Conservation (phyloP, 2,329 filamentous ascomycete genomes). For the Colletotrichum filicis region DNA sequence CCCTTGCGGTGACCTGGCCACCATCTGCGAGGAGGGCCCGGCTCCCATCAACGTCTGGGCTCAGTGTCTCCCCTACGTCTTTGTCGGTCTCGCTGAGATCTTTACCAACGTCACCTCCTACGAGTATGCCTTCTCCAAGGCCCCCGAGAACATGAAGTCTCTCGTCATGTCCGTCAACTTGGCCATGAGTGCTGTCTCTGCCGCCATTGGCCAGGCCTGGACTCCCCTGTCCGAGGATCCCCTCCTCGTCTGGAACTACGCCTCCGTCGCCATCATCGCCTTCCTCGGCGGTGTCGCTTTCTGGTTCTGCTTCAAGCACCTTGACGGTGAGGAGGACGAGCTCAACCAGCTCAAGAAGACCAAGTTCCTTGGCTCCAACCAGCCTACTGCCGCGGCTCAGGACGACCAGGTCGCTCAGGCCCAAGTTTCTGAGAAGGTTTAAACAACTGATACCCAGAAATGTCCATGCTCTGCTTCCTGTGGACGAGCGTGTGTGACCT, state of each 20-base stretch:
- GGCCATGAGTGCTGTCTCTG: constrained; percentile 76
- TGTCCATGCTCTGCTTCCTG: not conserved
- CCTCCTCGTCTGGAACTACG: constrained; percentile 79
- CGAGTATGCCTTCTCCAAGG: constrained; percentile 83
- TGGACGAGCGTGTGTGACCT: not conserved
- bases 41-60: constrained; percentile 75
- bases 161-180: constrained; percentile 78
- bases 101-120: constrained; percentile 69
- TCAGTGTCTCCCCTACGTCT: constrained; percentile 62
- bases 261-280: constrained; percentile 69
- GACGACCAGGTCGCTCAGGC: not conserved
- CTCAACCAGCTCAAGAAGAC: constrained; percentile 70
- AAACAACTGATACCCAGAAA: not conserved
- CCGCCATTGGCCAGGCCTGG: constrained; percentile 77
- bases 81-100: constrained; percentile 64
- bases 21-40: constrained; percentile 57
- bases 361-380: constrained; percentile 52
- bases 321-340: constrained; percentile 75
- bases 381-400: constrained; percentile 44
- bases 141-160: constrained; percentile 82
- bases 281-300: constrained; percentile 72
- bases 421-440: constrained; percentile 25
- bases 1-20: constrained; percentile 68
- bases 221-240: constrained; percentile 71
- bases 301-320: constrained; percentile 74